A percentile compares a stretch with the other conserved stretches of the same genome.
phyloP scores from a whole-genome alignment of 2,329 filamentous ascomycete genomes.

The Ciborinia camelliae region DNA sequence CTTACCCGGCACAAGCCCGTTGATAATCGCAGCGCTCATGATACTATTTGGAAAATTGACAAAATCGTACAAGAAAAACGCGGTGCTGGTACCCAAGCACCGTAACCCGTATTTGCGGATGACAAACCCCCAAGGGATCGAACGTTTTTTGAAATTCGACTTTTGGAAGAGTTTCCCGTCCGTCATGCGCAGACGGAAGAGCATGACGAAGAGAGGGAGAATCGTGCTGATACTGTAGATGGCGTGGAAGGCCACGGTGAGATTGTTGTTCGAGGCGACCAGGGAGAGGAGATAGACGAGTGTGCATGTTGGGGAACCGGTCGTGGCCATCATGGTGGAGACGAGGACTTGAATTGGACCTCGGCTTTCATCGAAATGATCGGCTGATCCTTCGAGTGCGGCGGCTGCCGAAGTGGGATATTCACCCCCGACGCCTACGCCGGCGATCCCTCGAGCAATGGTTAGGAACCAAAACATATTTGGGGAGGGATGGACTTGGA shows the following conservation, averaged over 20 bases:
- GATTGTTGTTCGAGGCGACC: conserved; percentile 39
- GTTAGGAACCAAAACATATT: conserved; percentile 42
- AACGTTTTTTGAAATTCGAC: neutral
- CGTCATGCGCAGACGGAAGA: conserved; percentile 39
- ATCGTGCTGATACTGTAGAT: conserved; percentile 38
- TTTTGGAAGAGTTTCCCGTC: neutral
- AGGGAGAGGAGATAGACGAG: conserved; percentile 34
- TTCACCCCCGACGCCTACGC: conserved; percentile 41
- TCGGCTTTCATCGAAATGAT: conserved; percentile 21
- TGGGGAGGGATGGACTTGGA: conserved; percentile 35
- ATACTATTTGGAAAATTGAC: conserved; percentile 41
- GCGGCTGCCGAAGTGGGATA: conserved; percentile 41
- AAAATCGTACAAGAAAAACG: conserved; percentile 41
- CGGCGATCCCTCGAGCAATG: conserved; percentile 39
- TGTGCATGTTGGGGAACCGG: conserved; percentile 1
- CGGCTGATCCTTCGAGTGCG: conserved; percentile 39
- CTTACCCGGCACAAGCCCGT: conserved; percentile 36
- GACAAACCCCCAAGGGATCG: neutral
- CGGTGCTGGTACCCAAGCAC: conserved; percentile 37
- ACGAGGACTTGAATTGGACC: conserved; percentile 14
- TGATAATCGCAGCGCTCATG: conserved; percentile 39
- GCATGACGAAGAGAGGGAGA: conserved; percentile 37
- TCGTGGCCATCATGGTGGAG: conserved; percentile 13
- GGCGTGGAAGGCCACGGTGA: conserved; percentile 32
- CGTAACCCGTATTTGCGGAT: neutral